Percentiles rank a stretch among this genome's conserved stretches.
phyloP scores from a whole-genome alignment of 768 basidiomycete genomes.

The Tricholoma saponaceum region DNA sequence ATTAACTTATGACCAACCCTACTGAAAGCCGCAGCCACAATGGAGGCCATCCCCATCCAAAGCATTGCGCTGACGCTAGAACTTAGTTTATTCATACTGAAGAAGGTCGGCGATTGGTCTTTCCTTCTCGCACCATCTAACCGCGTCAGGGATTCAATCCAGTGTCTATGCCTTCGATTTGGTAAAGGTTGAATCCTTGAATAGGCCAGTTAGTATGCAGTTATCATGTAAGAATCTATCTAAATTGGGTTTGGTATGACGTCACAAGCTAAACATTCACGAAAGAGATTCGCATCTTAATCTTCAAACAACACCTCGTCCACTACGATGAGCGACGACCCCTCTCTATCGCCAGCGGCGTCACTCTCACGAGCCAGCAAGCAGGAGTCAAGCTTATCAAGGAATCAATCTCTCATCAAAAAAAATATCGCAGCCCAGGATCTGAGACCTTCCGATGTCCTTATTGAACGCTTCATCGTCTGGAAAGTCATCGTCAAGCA shows the following conservation, averaged over 20 bases:
- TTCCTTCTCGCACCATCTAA: too few relatives aligned
- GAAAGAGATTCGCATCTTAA: neutral
- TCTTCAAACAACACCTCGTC: neutral
- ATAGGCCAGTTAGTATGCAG: too few relatives aligned
- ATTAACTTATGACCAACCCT: too few relatives aligned
- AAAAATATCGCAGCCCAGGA: conserved; percentile 90
- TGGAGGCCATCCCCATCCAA: too few relatives aligned
- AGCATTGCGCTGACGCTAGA: too few relatives aligned
- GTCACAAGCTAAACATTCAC: neutral
- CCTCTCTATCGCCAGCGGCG: conserved; percentile 61
- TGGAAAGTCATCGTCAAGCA: conserved; percentile 98
- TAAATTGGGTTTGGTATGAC: neutral
- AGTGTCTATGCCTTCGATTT: too few relatives aligned
- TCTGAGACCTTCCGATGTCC: conserved; percentile 88
- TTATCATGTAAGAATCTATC: too few relatives aligned
- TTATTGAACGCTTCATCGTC: conserved; percentile 89
- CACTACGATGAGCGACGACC: conserved; percentile 26
- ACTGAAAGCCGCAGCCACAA: too few relatives aligned
- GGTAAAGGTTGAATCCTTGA: too few relatives aligned
- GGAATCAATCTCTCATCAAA: conserved; percentile 86
- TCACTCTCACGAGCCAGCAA: conserved; percentile 66
- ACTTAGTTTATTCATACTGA: too few relatives aligned
- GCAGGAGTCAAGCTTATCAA: conserved; percentile 69
- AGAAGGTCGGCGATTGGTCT: too few relatives aligned
- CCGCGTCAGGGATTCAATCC: too few relatives aligned